Conservation (phyloP, 2,329 filamentous ascomycete genomes). For the Botrytis byssoidea region DNA sequence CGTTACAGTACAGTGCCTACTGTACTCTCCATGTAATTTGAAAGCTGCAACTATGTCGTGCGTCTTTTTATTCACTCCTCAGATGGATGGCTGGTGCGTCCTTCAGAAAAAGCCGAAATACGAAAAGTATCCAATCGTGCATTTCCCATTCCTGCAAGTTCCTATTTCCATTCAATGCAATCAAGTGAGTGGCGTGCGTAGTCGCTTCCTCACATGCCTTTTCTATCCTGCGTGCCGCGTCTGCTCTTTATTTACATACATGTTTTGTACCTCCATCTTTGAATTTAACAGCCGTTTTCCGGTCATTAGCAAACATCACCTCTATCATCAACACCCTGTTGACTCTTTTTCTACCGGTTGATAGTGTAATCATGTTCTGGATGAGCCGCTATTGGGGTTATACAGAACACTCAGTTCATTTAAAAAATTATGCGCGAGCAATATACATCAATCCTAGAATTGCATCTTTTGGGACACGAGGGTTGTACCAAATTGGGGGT, state of each 20-base stretch:
- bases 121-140: slow-evolving; percentile 15
- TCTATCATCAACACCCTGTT: slow-evolving; percentile 11
- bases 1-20: slow-evolving; percentile 17
- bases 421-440: slow-evolving; percentile 22
- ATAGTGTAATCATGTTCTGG: slow-evolving; percentile 24
- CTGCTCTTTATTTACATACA: slow-evolving; percentile 16
- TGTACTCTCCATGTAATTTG: slow-evolving; percentile 18
- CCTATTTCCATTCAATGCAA: slow-evolving; percentile 17
- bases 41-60: slow-evolving; percentile 19
- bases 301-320: slow-evolving; percentile 20
- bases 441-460: slow-evolving; percentile 28
- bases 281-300: slow-evolving; percentile 22
- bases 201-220: slow-evolving; percentile 14
- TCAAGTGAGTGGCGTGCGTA: slow-evolving; percentile 21
- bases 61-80: slow-evolving; percentile 16
- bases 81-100: slow-evolving; percentile 19
- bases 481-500: slow-evolving; percentile 30
- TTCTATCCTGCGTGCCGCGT: slow-evolving; percentile 15
- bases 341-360: slow-evolving; percentile 12
- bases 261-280: slow-evolving; percentile 12
- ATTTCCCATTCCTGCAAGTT: slow-evolving; percentile 13
- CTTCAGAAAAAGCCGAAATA: slow-evolving; percentile 1
- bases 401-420: slow-evolving; percentile 25
- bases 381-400: slow-evolving; percentile 31
- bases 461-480: slow-evolving; percentile 35